Evolutionary conservation across 495 filamentous ascomycete genomes (phyloP), one percentile per base, ranked within the genome.

Genomic region (Haplographium delicatum): DNA sequence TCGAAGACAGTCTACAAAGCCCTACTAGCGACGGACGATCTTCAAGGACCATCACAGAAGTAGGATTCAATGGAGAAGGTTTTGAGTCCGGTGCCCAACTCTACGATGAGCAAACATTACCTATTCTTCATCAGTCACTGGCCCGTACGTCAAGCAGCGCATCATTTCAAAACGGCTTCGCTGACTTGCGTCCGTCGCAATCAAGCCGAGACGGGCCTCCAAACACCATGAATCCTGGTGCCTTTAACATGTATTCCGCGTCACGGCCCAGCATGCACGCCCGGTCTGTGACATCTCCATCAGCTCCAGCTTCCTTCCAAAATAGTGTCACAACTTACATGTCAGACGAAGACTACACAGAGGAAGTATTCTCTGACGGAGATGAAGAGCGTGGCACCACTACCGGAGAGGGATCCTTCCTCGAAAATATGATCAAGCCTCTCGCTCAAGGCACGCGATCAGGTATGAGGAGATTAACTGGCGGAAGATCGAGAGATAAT

Each of bases 61-160:
- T 79, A 42, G 68, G 69, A 64, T 84, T 77, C 13, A 69, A 71
- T 13, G 77, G 75, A 43, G 70, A 68, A 40, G 48, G 40, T 1
- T 81, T 81, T 28, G 89, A 95, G 51, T 83, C 82, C 25, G 85
- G 82, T 15, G 88, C 90, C 10, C 84, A 89, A 61, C 73, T 96
- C 3, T 97, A 98, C 63, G 91, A 97, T 61, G 91, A 91, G 61
- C 86, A 95, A 59, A 94, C 91, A 10, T 77, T 91, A 3, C 93
- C 93, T 0, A 95, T 98, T 45, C 70, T 97, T 13, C 83, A 89
- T 55, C 88, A 89, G 56, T 91, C 87, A 0, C 75, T 91, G 26
- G 80, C 75, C 10, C 74, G 83, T 16, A 88, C 84, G 13, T 75
- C 79, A 19, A 88, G 83, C 28, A 75, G 80, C 3, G 79, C 82